Percentiles rank a stretch among this genome's conserved stretches.
These are phyloP conservation scores for Pelagophyceae sp. DNA, from an alignment of 352 stramenopile genomes.

Conservation along the genomic window DNA sequence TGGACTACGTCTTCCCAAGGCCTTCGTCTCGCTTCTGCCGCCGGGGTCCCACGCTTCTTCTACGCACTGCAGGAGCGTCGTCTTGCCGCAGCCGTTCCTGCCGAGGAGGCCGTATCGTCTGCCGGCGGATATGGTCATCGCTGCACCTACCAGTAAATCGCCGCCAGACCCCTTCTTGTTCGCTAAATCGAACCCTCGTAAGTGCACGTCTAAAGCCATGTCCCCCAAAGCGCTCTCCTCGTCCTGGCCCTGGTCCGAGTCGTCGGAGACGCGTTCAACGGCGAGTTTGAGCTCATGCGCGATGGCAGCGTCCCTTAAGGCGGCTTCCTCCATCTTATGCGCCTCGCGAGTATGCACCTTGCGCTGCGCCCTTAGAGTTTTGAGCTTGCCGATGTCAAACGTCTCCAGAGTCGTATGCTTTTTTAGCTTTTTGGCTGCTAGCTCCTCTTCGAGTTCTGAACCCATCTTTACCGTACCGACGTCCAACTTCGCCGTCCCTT, in stretches of 20 bases:
- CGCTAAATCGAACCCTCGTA: conserved; percentile 41
- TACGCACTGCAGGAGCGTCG: conserved; percentile 45
- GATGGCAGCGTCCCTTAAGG: background rate
- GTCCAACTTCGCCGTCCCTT: too few relatives aligned
- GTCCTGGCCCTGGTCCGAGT: conserved; percentile 24
- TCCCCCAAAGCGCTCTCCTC: conserved; percentile 20
- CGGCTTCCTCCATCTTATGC: background rate
- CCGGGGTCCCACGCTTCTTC: too few relatives aligned
- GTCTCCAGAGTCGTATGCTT: background rate
- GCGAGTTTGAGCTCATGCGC: background rate
- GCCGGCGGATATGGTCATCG: conserved; percentile 37
- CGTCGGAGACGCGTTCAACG: background rate
- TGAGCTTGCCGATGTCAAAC: background rate
- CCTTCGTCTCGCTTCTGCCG: too few relatives aligned
- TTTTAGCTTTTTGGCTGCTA: background rate
- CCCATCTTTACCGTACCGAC: background rate
- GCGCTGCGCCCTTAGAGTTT: background rate
- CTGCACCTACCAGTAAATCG: conserved; percentile 43
- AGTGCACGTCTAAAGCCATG: conserved; percentile 42
- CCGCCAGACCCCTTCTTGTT: conserved; percentile 46
- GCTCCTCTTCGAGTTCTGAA: background rate
- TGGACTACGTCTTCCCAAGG: too few relatives aligned
- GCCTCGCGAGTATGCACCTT: background rate
- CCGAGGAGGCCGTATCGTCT: conserved; percentile 45
- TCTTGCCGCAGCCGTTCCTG: conserved; percentile 43